Evolutionary conservation across 169 alveolate species (phyloP).

Genomic region (Pseudocohnilembus persalinus): DNA sequence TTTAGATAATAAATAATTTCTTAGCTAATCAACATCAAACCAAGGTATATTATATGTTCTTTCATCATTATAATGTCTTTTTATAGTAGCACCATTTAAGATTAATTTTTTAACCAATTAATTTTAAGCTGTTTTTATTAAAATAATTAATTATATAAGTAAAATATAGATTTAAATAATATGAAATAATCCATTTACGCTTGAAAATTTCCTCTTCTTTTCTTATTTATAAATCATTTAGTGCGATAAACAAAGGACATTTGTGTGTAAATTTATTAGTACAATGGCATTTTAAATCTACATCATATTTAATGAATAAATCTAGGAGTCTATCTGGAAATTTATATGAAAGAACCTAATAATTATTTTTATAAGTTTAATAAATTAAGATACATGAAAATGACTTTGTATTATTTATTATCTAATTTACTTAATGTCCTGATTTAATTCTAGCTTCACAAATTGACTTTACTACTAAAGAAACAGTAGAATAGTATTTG

Average conservation of each 20-base stretch:
- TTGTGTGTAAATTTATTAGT: slow-evolving; percentile 38
- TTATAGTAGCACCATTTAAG: slow-evolving; percentile 16
- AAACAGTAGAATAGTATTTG: slow-evolving; percentile 5
- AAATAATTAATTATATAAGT: neutral
- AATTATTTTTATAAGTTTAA: neutral
- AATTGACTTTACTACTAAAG: slow-evolving; percentile 7
- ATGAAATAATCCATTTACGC: too few relatives aligned
- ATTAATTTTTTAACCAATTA: slow-evolving; percentile 2
- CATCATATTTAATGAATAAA: slow-evolving; percentile 14
- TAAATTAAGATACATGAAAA: too few relatives aligned
- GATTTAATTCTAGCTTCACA: neutral
- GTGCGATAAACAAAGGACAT: slow-evolving; percentile 38
- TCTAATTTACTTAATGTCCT: slow-evolving; percentile 4
- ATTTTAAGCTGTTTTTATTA: slow-evolving; percentile 1
- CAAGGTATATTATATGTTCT: slow-evolving; percentile 13
- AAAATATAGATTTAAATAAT: neutral
- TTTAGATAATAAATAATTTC: slow-evolving; percentile 3
- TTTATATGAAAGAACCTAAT: neutral
- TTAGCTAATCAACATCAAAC: slow-evolving; percentile 10
- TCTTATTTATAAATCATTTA: slow-evolving; percentile 13
- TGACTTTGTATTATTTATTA: neutral
- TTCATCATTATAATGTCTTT: slow-evolving; percentile 6
- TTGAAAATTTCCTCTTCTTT: slow-evolving; percentile 28
- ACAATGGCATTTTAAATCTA: slow-evolving; percentile 38
- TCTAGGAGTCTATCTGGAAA: slow-evolving; percentile 17